These are phyloP conservation scores for Chenopodium berlandieri DNA, from an alignment of 148 eudicot species.

Conservation along the genomic window DNA sequence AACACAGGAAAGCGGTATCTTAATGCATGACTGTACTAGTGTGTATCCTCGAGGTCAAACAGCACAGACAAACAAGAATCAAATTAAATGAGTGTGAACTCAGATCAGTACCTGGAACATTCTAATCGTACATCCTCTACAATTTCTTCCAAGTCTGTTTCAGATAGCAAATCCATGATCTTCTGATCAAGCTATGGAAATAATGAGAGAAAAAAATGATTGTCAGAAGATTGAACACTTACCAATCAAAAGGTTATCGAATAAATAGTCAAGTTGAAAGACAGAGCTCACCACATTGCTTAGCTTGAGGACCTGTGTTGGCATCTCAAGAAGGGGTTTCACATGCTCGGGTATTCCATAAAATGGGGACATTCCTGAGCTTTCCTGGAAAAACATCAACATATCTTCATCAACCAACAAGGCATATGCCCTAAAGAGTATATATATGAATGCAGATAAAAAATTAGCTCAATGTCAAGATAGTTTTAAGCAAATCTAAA, in stretches of 20 bases:
- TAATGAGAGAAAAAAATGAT: neutral
- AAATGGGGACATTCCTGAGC: constrained; percentile 40
- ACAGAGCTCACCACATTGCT: constrained; percentile 62
- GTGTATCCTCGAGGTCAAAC: neutral
- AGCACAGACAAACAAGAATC: neutral
- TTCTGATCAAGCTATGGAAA: constrained; percentile 52
- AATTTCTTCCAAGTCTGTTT: constrained; percentile 70
- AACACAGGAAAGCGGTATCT: neutral
- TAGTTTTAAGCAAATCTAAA: constrained; percentile 3
- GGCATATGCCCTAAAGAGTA: neutral
- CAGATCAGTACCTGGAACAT: constrained; percentile 68
- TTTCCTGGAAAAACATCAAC: constrained; percentile 42
- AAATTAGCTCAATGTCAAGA: neutral
- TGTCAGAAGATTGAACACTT: neutral
- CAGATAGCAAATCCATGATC: constrained; percentile 47
- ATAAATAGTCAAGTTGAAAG: neutral
- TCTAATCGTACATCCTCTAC: constrained; percentile 80
- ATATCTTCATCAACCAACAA: constrained; percentile 1
- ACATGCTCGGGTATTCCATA: constrained; percentile 88
- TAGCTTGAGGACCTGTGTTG: constrained; percentile 75
- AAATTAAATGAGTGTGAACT: neutral
- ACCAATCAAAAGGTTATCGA: neutral
- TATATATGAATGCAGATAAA: neutral
- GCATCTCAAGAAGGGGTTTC: constrained; percentile 69
- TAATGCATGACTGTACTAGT: neutral